Percentiles rank a stretch among this genome's conserved stretches.
Conservation (phyloP, 805 yeast species). For the Saccharomyces mikatae region DNA sequence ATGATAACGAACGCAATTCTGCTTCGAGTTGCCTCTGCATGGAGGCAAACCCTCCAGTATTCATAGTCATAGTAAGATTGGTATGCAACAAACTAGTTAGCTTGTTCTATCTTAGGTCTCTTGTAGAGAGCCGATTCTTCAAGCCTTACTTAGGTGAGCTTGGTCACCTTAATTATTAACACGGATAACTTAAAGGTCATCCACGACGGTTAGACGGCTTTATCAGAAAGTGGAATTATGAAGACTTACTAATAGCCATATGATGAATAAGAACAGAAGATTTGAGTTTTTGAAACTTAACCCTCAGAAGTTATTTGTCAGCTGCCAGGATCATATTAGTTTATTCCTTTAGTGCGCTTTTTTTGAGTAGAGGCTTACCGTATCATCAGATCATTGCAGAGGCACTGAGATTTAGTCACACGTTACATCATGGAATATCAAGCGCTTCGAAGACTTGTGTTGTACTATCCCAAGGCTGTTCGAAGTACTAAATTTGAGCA, state of each 20-base stretch:
- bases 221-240: not conserved
- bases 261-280: not conserved
- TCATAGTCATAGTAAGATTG: slow-evolving; percentile 9
- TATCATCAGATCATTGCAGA: not conserved
- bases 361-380: not conserved
- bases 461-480: not conserved
- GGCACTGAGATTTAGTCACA: not conserved
- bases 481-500: not conserved
- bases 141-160: not conserved
- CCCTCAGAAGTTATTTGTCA: not conserved
- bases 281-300: not conserved
- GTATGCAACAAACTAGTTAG: not conserved
- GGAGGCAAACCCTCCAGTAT: slow-evolving; percentile 12
- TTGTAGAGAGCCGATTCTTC: not conserved
- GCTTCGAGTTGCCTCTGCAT: slow-evolving; percentile 32
- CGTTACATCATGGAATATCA: not conserved
- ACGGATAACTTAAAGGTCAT: not conserved
- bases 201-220: not conserved
- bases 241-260: not conserved
- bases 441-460: not conserved
- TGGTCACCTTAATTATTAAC: not conserved
- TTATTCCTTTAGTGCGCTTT: not conserved
- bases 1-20: slow-evolving; percentile 52
- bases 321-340: not conserved
- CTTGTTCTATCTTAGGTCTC: not conserved